Evolutionary conservation across 192 early-diverging fungal species (phyloP), one percentile per base, ranked within the genome.

Genomic region (Backusella tuberculispora): DNA sequence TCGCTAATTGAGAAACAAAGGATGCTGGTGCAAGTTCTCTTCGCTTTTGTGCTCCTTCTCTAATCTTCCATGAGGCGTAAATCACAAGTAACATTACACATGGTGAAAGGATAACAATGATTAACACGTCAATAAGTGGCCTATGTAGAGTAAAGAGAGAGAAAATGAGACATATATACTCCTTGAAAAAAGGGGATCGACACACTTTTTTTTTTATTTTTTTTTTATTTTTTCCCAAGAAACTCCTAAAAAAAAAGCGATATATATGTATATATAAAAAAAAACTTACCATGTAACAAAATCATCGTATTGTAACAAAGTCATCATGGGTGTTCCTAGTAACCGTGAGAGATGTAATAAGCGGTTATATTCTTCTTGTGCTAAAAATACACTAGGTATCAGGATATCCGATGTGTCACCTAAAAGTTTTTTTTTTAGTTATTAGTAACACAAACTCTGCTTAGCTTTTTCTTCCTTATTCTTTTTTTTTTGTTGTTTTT

Each of bases 381-480:
- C 84, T 72, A 99, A 84, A 84, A 96, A 99, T 24, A 95, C 92
- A 19, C 93, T 91, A 6, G 97, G 96, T 66, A 97, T 96, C 6
- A 75, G 70, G 19, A 99, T 87, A 83, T 97, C 96, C 1, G 91
- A 90, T 6, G 93, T 94, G 73, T 95, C 93, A 40, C 90, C 95
- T 81, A 74, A 37, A 3, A 71, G n/a, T 60, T 14, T 37, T 66
- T 46, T 24, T 43, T 42, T 41, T 43, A n/a, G 41, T 45, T 44
- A 64, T 63, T 17, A 53, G 24, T 67, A 37, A 21, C 29, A 75
- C 45, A 48, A n/a, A 56, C 19, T 56, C 19, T 24, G 53, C 53
- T 56, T 56, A 56, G 53, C 21, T 56, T 56, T 38, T 26, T 43
- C 37, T n/a, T n/a, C n/a, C n/a, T n/a, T n/a, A n/a, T n/a, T n/a